Base-by-base conservation (phyloP, 495 filamentous ascomycete genomes). In the Hypoxylon rickii region DNA sequence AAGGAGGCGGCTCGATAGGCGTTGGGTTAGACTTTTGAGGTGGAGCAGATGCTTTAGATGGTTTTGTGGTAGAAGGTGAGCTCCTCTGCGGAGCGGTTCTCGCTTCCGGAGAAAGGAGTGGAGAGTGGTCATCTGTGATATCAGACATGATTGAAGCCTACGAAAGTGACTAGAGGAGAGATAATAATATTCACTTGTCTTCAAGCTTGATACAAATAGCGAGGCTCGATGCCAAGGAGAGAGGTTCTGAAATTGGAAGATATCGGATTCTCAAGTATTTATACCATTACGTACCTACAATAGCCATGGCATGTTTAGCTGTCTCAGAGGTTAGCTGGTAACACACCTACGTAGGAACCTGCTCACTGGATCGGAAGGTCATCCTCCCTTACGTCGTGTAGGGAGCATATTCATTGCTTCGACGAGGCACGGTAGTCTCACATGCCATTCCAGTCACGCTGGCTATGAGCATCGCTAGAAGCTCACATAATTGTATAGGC, bases 71-170 rank as follows among this genome's bases (percentile, higher is more conserved):
- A 0, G 51, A 55, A 22, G 58, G 58, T 21, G 58, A 40, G 11
- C 41, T 47, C 21, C 47, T 8, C 5, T 51, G 46, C 33, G 58
- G 58, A 29, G 50, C 51, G 1, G 45, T 48, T 41, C 36, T 55
- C 17, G 51, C 37, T 13, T 24, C 46, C 5, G 58, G 51, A 10
- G 45, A 33, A 13, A 61, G 51, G 15, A 61, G 51, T 22, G 58
- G 58, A n/a, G 58, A 61, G 37, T 61, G 45, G 5, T 55, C 58
- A 22, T 61, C 58, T 44, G 55, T 61, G 29, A 37, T 39, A 21
- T 56, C 58, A 19, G 58, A 61, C 58, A 61, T 61, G 3, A 12
- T 51, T 36, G 26, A 26, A 15, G 1, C 36, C 39, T 2, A 20
- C 32, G 13, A 33, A 8, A 33, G 17, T n/a, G n/a, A n/a, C n/a